Evolutionary conservation across 2,329 filamentous ascomycete species (phyloP).

Genomic region (Trichoderma atrobrunneum): DNA sequence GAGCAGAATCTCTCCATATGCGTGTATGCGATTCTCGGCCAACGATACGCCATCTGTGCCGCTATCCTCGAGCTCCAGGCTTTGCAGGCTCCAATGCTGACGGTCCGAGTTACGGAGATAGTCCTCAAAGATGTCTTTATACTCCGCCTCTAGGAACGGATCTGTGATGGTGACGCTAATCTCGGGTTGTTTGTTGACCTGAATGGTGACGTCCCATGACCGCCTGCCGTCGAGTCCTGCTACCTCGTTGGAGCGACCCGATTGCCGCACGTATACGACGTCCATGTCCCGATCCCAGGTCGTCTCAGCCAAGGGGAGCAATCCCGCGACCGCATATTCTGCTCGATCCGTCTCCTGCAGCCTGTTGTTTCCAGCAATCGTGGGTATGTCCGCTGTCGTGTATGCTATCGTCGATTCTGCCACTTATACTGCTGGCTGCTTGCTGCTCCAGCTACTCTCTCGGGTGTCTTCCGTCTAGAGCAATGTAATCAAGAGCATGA

Average conservation of each 20-base stretch:
- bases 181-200: conserved; percentile 22
- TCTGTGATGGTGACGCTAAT: conserved; percentile 23
- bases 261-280: conserved; percentile 23
- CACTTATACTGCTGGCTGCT: background rate
- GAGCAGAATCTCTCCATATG: conserved; percentile 25
- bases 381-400: background rate
- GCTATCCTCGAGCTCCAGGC: conserved; percentile 19
- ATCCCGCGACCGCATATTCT: conserved; percentile 18
- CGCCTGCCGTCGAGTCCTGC: conserved; percentile 20
- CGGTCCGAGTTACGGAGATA: conserved; percentile 28
- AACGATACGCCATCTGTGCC: conserved; percentile 18
- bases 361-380: background rate
- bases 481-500: background rate
- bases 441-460: background rate
- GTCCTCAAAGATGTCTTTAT: conserved; percentile 27
- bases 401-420: background rate
- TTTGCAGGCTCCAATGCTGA: conserved; percentile 24
- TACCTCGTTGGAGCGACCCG: conserved; percentile 17
- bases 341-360: background rate
- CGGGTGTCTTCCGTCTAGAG: background rate
- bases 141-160: conserved; percentile 28
- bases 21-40: conserved; percentile 24
- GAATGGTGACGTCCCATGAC: conserved; percentile 26
- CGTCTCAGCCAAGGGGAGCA: background rate
- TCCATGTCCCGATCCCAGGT: conserved; percentile 24